phyloP scores from a whole-genome alignment of 2,329 filamentous ascomycete genomes.

The Trichophyton schoenleinii region DNA sequence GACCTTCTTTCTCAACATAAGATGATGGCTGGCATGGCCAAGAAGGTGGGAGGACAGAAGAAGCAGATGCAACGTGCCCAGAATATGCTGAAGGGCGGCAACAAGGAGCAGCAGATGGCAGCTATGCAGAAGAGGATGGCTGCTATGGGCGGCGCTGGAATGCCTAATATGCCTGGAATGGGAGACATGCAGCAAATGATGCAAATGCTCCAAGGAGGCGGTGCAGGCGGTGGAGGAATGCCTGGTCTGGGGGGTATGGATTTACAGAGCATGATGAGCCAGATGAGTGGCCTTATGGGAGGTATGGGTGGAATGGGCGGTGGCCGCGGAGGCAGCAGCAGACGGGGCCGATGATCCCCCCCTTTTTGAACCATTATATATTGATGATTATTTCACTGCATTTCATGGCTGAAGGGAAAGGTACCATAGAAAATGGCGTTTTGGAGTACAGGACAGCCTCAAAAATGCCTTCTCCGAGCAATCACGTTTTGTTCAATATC shows the following conservation, averaged over 20 bases:
- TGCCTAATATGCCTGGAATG: slow-evolving; percentile 54
- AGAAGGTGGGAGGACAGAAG: slow-evolving; percentile 97
- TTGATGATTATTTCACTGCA: background rate
- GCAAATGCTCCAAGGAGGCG: slow-evolving; percentile 78
- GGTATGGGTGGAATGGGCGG: slow-evolving; percentile 33
- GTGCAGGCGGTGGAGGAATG: slow-evolving; percentile 51
- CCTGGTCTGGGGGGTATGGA: slow-evolving; percentile 46
- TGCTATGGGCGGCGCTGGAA: slow-evolving; percentile 65
- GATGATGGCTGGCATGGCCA: slow-evolving; percentile 99
- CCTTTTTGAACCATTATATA: background rate
- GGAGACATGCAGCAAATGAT: slow-evolving; percentile 86
- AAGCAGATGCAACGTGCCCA: slow-evolving; percentile 95
- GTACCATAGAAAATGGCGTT: slow-evolving; percentile 5
- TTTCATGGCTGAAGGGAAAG: background rate
- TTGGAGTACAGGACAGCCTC: background rate
- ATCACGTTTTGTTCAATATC: background rate
- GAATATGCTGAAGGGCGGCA: slow-evolving; percentile 76
- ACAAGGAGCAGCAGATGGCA: slow-evolving; percentile 85
- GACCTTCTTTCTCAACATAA: slow-evolving; percentile 94
- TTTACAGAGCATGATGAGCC: slow-evolving; percentile 62
- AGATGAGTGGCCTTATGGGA: slow-evolving; percentile 54
- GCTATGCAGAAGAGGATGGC: slow-evolving; percentile 95
- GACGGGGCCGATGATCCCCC: slow-evolving; percentile 10
- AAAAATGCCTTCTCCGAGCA: background rate
- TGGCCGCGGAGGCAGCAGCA: slow-evolving; percentile 24